phyloP scores from a whole-genome alignment of 805 yeast species.

The Lipomyces kockii region DNA sequence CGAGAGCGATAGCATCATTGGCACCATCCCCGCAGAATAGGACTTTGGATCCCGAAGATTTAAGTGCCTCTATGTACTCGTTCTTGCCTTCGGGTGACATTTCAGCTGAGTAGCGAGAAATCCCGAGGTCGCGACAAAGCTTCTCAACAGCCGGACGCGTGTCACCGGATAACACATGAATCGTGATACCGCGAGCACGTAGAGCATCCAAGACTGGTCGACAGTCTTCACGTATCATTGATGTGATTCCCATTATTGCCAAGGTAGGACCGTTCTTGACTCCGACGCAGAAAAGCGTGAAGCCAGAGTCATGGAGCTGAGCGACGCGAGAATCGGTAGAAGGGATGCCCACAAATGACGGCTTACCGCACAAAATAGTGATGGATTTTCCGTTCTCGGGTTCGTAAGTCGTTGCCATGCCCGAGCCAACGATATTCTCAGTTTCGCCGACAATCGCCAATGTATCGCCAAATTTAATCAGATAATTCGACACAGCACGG shows the following conservation, averaged over 20 bases:
- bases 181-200: conserved; percentile 7
- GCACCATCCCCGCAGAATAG: conserved; percentile 95
- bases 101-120: conserved; percentile 20
- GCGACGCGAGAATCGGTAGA: conserved; percentile 4
- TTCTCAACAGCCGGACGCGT: conserved; percentile 12
- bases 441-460: conserved; percentile 9
- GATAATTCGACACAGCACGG: conserved; percentile 17
- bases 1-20: conserved; percentile 87
- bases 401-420: conserved; percentile 12
- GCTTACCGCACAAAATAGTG: conserved; percentile 16
- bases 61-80: conserved; percentile 22
- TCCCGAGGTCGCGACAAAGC: conserved; percentile 20
- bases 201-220: neutral
- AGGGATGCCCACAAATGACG: conserved; percentile 12
- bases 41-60: conserved; percentile 46
- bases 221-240: conserved; percentile 15
- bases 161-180: conserved; percentile 31
- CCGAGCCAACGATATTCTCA: conserved; percentile 24
- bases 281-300: conserved; percentile 19
- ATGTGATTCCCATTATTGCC: conserved; percentile 20
- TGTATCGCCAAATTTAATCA: conserved; percentile 1
- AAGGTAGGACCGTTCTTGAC: conserved; percentile 12
- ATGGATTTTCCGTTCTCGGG: neutral
- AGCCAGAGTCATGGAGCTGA: conserved; percentile 4
- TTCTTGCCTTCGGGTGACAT: conserved; percentile 25